These are phyloP conservation scores for Amylostereum areolatum DNA, from an alignment of 1,284 basidiomycete species.

Conservation along the genomic window DNA sequence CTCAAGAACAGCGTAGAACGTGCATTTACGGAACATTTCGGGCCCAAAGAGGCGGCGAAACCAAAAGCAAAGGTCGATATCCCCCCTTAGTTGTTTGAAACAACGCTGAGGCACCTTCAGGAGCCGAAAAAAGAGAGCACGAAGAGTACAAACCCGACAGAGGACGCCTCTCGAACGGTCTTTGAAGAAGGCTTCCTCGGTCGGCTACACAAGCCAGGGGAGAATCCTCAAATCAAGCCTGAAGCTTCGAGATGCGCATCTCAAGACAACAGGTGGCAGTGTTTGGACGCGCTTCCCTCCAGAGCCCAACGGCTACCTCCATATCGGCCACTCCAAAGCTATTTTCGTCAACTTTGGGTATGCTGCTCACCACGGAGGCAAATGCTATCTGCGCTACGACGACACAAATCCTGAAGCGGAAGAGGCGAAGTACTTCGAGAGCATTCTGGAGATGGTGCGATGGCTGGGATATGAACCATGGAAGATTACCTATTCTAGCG, in stretches of 20 bases:
- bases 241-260: slow-evolving; percentile 78
- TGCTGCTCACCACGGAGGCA: slow-evolving; percentile 86
- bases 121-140: slow-evolving; percentile 49
- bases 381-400: slow-evolving; percentile 93
- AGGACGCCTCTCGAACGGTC: slow-evolving; percentile 55
- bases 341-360: slow-evolving; percentile 99
- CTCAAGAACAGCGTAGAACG: slow-evolving; percentile 85
- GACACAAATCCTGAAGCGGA: slow-evolving; percentile 99
- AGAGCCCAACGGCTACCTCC: slow-evolving; percentile 95
- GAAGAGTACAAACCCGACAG: slow-evolving; percentile 28
- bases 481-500: slow-evolving; percentile 99
- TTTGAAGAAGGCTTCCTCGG: slow-evolving; percentile 97
- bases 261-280: slow-evolving; percentile 74
- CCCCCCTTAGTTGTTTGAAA: background rate
- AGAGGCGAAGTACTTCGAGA: slow-evolving; percentile 94
- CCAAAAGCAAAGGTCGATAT: slow-evolving; percentile 63
- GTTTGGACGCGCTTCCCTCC: slow-evolving; percentile 98
- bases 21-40: slow-evolving; percentile 73
- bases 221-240: slow-evolving; percentile 84
- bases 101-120: slow-evolving; percentile 23
- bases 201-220: slow-evolving; percentile 89
- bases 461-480: slow-evolving; percentile 99
- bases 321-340: slow-evolving; percentile 97
- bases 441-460: slow-evolving; percentile 90
- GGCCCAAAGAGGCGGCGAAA: slow-evolving; percentile 67